Evolutionary conservation across 441 rosid species (phyloP).

Genomic region (Syzygium malaccense): DNA sequence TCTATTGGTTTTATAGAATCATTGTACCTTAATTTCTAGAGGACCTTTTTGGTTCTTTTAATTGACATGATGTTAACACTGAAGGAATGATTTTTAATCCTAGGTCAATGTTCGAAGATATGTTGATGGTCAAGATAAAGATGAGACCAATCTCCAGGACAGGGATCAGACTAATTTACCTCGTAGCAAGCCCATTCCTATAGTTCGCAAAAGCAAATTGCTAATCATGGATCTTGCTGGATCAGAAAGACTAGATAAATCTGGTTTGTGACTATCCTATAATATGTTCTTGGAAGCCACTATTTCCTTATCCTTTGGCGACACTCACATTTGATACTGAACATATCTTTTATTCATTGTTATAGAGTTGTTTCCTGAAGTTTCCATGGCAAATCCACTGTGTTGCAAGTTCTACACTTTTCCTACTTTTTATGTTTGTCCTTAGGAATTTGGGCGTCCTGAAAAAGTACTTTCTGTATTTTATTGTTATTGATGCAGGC

Average conservation of each 20-base stretch:
- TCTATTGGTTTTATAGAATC: background rate
- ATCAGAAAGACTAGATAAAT: constrained; percentile 89
- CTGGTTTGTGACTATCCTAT: constrained; percentile 34
- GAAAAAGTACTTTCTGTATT: background rate
- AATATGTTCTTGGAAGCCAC: background rate
- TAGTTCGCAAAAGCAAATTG: constrained; percentile 79
- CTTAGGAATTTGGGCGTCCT: background rate
- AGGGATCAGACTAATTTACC: constrained; percentile 22
- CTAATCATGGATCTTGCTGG: constrained; percentile 94
- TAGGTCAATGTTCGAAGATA: constrained; percentile 69
- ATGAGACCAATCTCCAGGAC: constrained; percentile 22
- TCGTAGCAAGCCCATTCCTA: constrained; percentile 36
- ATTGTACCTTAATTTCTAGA: background rate
- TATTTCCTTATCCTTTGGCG: background rate
- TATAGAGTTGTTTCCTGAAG: background rate
- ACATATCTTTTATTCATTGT: background rate
- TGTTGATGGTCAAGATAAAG: constrained; percentile 35
- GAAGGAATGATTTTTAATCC: background rate
- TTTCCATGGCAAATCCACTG: background rate
- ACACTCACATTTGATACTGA: background rate
- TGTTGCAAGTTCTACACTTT: background rate
- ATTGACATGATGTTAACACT: constrained; percentile 3
- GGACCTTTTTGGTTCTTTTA: background rate
- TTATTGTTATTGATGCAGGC: constrained; percentile 33
- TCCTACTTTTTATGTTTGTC: background rate